Evolutionary conservation across 2,329 filamentous ascomycete genomes (phyloP).

Genomic region (Purpureocillium lavendulum): DNA sequence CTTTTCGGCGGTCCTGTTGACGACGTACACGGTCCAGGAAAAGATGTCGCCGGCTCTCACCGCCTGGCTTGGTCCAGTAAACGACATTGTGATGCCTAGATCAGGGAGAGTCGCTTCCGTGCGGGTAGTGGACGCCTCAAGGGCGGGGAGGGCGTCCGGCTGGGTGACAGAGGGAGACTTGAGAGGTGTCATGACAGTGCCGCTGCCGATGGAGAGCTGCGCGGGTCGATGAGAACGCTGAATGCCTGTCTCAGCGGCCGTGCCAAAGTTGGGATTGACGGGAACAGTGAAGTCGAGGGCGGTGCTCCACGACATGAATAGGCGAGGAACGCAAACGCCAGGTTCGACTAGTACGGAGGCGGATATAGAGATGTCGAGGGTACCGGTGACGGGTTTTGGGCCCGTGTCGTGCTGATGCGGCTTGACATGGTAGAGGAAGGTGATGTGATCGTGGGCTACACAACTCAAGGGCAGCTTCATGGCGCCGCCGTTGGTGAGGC

Average conservation of each 20-base stretch:
- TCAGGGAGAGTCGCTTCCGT: slow-evolving; percentile 43
- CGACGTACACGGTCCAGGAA: slow-evolving; percentile 64
- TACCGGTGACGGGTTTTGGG: slow-evolving; percentile 38
- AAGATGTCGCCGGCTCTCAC: slow-evolving; percentile 60
- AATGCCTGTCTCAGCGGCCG: slow-evolving; percentile 44
- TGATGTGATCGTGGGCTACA: slow-evolving; percentile 66
- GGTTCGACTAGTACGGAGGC: slow-evolving; percentile 50
- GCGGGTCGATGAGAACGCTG: slow-evolving; percentile 54
- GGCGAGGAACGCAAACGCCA: slow-evolving; percentile 47
- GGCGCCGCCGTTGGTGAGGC: slow-evolving; percentile 43
- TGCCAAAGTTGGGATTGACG: slow-evolving; percentile 54
- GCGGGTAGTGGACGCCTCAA: slow-evolving; percentile 43
- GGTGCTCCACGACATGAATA: slow-evolving; percentile 61
- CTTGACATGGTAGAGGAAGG: slow-evolving; percentile 61
- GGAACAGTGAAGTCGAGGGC: slow-evolving; percentile 60
- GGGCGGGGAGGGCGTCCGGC: slow-evolving; percentile 51
- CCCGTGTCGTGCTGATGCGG: slow-evolving; percentile 38
- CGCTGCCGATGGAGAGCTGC: slow-evolving; percentile 52
- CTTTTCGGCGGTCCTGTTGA: slow-evolving; percentile 54
- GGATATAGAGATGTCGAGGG: slow-evolving; percentile 51
- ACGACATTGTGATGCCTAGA: slow-evolving; percentile 68
- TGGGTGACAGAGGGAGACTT: slow-evolving; percentile 48
- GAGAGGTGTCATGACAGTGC: slow-evolving; percentile 44
- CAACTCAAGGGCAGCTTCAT: slow-evolving; percentile 48
- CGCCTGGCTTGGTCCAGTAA: slow-evolving; percentile 49